Conservation (phyloP, 495 filamentous ascomycete genomes). For the Diplogelasinospora grovesii region DNA sequence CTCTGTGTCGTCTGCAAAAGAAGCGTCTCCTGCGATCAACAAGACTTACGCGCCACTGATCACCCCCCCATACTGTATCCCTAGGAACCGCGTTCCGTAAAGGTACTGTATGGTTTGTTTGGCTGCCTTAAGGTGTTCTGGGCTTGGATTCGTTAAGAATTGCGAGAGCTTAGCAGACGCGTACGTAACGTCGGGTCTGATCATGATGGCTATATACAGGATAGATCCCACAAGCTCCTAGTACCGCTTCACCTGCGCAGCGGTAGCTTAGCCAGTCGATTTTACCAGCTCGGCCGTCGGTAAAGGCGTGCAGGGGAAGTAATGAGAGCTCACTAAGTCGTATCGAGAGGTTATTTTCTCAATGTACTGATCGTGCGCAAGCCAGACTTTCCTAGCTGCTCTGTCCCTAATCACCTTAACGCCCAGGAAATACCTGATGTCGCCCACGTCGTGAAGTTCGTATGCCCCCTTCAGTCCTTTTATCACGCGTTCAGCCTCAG, state of each 20-base stretch:
- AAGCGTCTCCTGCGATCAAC: not conserved
- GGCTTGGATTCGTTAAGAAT: not conserved
- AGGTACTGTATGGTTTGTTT: not conserved
- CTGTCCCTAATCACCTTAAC: not conserved
- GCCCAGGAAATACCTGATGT: not conserved
- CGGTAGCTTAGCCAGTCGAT: not conserved
- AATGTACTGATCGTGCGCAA: not conserved
- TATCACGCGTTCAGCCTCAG: not conserved
- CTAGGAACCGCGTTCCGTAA: not conserved
- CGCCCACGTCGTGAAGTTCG: not conserved
- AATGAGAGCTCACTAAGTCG: not conserved
- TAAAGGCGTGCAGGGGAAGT: not conserved
- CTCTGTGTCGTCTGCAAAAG: not conserved
- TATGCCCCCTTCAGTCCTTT: not conserved
- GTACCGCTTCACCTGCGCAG: not conserved
- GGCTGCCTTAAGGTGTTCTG: conserved; percentile 1
- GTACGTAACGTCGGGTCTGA: not conserved
- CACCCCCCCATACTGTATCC: not conserved
- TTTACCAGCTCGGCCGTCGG: not conserved
- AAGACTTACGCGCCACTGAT: not conserved
- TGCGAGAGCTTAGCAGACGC: not conserved
- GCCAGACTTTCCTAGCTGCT: not conserved
- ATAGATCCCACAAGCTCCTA: not conserved
- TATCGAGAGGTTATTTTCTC: not conserved
- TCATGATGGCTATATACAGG: not conserved